Conservation (phyloP, 768 basidiomycete species). For the Psilocybe sp. region DNA sequence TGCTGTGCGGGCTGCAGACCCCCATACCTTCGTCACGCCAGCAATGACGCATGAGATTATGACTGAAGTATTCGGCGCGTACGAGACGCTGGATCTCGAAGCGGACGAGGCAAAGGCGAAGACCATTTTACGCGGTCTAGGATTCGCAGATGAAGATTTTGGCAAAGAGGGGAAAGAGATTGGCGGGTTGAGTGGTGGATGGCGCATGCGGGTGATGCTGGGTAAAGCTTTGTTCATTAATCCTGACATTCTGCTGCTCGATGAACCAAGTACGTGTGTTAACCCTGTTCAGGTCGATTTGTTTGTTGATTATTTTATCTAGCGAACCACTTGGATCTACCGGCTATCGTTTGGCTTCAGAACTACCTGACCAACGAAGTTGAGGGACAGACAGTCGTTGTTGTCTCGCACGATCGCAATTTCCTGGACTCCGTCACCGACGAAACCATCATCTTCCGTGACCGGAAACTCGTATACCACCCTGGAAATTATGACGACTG, state of each 20-base stretch:
- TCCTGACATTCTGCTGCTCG: conserved; percentile 55
- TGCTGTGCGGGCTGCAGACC: conserved; percentile 24
- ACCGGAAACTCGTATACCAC: conserved; percentile 51
- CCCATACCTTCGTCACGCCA: conserved; percentile 25
- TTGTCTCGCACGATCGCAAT: conserved; percentile 65
- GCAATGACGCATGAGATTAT: conserved; percentile 21
- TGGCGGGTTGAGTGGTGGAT: conserved; percentile 57
- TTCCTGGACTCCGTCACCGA: conserved; percentile 60
- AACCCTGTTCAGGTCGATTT: neutral
- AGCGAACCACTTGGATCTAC: conserved; percentile 52
- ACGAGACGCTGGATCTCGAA: conserved; percentile 32
- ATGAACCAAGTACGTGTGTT: conserved; percentile 43
- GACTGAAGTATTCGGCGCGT: conserved; percentile 25
- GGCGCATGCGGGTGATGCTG: conserved; percentile 58
- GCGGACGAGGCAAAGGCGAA: conserved; percentile 47
- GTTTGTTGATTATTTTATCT: conserved; percentile 1
- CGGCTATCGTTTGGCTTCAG: conserved; percentile 53
- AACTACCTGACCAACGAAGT: conserved; percentile 40
- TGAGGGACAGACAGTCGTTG: conserved; percentile 46
- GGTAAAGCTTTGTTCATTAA: conserved; percentile 57
- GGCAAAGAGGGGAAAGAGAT: conserved; percentile 33
- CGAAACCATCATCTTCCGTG: conserved; percentile 58
- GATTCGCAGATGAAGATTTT: conserved; percentile 42
- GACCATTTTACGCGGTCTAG: conserved; percentile 54
- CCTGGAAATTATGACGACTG: conserved; percentile 54